These are phyloP conservation scores for Neurospora sp. DNA, from an alignment of 2,329 filamentous ascomycete species.

Conservation along the genomic window DNA sequence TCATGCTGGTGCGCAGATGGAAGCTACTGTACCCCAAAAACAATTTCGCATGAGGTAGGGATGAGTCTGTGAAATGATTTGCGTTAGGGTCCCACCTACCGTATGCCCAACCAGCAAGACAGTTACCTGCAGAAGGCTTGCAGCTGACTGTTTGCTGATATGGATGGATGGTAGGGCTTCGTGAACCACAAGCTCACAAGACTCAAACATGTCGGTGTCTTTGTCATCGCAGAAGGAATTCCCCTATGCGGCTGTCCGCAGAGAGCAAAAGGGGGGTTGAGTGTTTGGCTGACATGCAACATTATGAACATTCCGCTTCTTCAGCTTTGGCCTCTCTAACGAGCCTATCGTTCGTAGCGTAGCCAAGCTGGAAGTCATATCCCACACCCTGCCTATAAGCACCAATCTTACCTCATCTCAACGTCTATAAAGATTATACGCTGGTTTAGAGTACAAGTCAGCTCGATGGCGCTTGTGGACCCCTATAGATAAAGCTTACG, in stretches of 20 bases:
- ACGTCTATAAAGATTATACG: not conserved
- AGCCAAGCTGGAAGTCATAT: not conserved
- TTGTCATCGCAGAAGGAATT: not conserved
- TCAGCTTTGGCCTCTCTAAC: not conserved
- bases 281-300: not conserved
- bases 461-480: not conserved
- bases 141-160: not conserved
- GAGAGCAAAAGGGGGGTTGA: not conserved
- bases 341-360: not conserved
- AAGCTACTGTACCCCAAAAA: not conserved
- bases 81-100: not conserved
- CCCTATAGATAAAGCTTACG: not conserved
- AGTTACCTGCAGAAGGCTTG: not conserved
- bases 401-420: not conserved
- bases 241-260: not conserved
- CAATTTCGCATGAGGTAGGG: not conserved
- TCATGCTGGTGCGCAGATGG: not conserved
- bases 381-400: not conserved
- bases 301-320: not conserved
- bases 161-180: not conserved
- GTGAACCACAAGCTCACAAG: not conserved
- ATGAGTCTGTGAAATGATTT: not conserved
- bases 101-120: not conserved
- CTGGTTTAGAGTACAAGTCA: not conserved
- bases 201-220: not conserved